Conservation (phyloP, 2,329 filamentous ascomycete species). For the Cercospora sesami region DNA sequence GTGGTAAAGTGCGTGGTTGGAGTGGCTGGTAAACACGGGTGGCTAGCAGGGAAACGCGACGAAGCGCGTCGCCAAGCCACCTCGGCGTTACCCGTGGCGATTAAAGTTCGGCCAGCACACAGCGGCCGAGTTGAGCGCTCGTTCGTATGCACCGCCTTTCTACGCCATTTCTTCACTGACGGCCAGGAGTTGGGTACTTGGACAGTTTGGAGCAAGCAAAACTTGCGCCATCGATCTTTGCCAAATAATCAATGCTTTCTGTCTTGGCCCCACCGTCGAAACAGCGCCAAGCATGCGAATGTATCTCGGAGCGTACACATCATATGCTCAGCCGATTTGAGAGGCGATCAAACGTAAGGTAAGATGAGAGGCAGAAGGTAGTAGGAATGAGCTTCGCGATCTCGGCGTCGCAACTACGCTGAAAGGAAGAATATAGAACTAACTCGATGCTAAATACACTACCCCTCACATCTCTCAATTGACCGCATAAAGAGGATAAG, state of each 20-base stretch:
- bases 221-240: not conserved
- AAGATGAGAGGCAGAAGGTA: not conserved
- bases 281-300: not conserved
- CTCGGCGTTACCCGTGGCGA: not conserved
- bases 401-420: not conserved
- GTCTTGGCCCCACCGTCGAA: not conserved
- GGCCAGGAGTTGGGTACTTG: not conserved
- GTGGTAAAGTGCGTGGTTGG: not conserved
- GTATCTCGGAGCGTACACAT: not conserved
- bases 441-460: not conserved
- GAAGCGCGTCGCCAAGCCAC: not conserved
- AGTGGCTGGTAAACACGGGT: slow-evolving; percentile 4
- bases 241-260: not conserved
- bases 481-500: not conserved
- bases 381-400: not conserved
- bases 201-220: not conserved
- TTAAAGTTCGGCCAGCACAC: not conserved
- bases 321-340: not conserved
- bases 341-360: not conserved
- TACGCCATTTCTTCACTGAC: not conserved
- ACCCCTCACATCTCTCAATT: not conserved
- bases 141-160: not conserved
- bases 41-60: not conserved
- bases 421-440: not conserved
- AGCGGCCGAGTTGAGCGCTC: not conserved